phyloP scores from a whole-genome alignment of 768 basidiomycete genomes.

The Tephrocybe sp. region DNA sequence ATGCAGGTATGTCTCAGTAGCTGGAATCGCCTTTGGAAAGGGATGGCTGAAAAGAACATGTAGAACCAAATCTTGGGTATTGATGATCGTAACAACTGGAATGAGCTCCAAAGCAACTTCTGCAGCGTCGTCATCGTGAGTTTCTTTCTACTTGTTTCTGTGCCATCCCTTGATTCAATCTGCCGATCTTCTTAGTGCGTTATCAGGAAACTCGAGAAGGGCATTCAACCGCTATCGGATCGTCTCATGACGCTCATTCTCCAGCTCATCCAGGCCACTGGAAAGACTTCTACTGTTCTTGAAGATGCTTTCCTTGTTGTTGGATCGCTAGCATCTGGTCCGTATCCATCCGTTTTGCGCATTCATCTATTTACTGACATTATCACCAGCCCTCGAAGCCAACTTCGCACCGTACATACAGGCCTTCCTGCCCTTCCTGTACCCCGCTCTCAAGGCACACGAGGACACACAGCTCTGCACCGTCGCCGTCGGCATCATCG shows the following conservation, averaged over 20 bases:
- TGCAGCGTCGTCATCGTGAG: conserved; percentile 86
- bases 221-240: conserved; percentile 87
- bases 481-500: conserved; percentile 93
- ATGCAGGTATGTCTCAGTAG: conserved; percentile 60
- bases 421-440: conserved; percentile 83
- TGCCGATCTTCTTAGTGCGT: conserved; percentile 53
- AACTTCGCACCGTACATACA: conserved; percentile 80
- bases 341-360: conserved; percentile 12
- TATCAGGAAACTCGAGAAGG: conserved; percentile 76
- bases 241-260: conserved; percentile 93
- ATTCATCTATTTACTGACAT: conserved; percentile 2
- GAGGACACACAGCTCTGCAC: conserved; percentile 96
- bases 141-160: conserved; percentile 6
- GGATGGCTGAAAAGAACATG: not conserved
- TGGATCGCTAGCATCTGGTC: conserved; percentile 80
- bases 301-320: conserved; percentile 97
- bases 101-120: conserved; percentile 94
- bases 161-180: conserved; percentile 2
- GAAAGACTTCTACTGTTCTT: conserved; percentile 91
- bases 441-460: conserved; percentile 85
- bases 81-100: conserved; percentile 99
- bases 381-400: conserved; percentile 60
- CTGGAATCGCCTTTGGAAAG: not conserved
- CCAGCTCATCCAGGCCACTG: conserved; percentile 79
- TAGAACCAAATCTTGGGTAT: conserved; percentile 92